Evolutionary conservation across 179 eudicot genomes (phyloP).

Genomic region (Vitellaria paradoxa): DNA sequence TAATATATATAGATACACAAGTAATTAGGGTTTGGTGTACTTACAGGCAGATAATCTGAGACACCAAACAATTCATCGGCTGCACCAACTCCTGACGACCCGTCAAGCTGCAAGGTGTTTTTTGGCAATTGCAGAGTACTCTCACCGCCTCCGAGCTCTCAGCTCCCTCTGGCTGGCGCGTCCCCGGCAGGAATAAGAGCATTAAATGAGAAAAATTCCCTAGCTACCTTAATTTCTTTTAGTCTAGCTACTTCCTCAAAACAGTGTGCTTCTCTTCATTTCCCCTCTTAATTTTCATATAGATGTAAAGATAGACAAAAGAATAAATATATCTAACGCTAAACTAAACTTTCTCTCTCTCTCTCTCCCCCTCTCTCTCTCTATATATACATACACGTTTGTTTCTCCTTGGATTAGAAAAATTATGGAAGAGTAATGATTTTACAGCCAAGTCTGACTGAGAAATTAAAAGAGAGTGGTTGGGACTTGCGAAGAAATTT

Average conservation of each 20-base stretch:
- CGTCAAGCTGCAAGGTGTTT: slow-evolving; percentile 89
- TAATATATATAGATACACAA: not conserved
- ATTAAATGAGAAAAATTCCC: not conserved
- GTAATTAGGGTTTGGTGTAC: not conserved
- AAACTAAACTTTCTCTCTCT: not conserved
- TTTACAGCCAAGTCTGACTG: slow-evolving; percentile 11
- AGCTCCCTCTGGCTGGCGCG: slow-evolving; percentile 90
- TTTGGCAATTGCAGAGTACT: slow-evolving; percentile 82
- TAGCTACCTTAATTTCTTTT: slow-evolving; percentile 6
- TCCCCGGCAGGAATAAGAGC: slow-evolving; percentile 62
- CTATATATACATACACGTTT: not conserved
- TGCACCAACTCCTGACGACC: slow-evolving; percentile 66
- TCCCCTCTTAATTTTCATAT: not conserved
- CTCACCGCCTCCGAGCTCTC: slow-evolving; percentile 85
- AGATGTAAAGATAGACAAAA: slow-evolving; percentile 15
- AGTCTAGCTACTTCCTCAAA: not conserved
- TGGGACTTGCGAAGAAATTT: not conserved
- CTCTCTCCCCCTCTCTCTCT: not conserved
- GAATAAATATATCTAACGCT: not conserved
- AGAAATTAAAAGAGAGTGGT: not conserved
- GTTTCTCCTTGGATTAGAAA: not conserved
- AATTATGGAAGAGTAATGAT: not conserved
- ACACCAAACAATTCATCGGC: slow-evolving; percentile 69
- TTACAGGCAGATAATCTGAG: slow-evolving; percentile 79
- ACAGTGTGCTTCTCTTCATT: not conserved